Conservation (phyloP, 2,329 filamentous ascomycete genomes). For the Biscogniauxia sp. region DNA sequence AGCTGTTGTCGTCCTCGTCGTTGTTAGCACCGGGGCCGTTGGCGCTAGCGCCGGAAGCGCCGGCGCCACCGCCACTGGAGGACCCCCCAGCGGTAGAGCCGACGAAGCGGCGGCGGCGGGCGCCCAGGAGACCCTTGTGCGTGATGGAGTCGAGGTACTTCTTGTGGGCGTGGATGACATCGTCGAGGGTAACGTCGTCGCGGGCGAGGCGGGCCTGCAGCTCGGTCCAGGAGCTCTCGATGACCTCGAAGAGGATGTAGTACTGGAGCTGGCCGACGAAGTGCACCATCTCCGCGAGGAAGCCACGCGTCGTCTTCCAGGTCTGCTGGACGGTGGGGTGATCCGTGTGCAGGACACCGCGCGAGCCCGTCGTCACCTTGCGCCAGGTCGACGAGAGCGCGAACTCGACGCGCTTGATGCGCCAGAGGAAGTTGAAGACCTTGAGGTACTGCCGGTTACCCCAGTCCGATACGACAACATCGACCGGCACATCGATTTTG, state of each 20-base stretch:
- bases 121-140: conserved; percentile 88
- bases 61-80: conserved; percentile 26
- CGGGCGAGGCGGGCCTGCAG: conserved; percentile 79
- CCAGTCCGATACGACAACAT: conserved; percentile 96
- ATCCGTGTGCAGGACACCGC: conserved; percentile 80
- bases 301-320: conserved; percentile 88
- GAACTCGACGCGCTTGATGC: conserved; percentile 96
- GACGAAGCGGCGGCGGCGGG: conserved; percentile 50
- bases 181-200: conserved; percentile 88
- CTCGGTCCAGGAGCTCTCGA: conserved; percentile 92
- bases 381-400: conserved; percentile 88
- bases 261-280: conserved; percentile 97
- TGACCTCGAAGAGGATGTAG: conserved; percentile 98
- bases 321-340: conserved; percentile 67
- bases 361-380: conserved; percentile 89
- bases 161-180: conserved; percentile 88
- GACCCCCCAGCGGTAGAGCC: conserved; percentile 37
- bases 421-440: conserved; percentile 98
- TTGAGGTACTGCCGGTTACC: conserved; percentile 96
- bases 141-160: conserved; percentile 92
- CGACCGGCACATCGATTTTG: conserved; percentile 93
- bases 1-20: conserved; percentile 69
- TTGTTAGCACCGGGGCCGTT: conserved; percentile 37
- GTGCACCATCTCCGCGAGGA: conserved; percentile 96
- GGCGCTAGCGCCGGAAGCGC: conserved; percentile 21